phyloP scores from a whole-genome alignment of 2,329 filamentous ascomycete genomes.

The Fusarium floridanum region DNA sequence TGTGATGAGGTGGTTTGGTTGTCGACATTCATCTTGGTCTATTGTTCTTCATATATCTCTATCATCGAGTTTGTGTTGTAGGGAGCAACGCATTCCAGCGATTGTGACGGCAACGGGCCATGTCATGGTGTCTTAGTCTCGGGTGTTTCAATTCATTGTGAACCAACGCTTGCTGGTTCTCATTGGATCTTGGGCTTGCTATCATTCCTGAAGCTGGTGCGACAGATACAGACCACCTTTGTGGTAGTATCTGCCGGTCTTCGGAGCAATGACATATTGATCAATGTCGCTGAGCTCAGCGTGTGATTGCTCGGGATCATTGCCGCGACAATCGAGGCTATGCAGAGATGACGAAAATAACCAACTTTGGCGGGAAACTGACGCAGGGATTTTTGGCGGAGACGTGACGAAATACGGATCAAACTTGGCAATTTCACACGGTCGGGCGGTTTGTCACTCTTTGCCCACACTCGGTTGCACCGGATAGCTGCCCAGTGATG shows the following conservation, averaged over 20 bases:
- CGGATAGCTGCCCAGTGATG: conserved; percentile 11
- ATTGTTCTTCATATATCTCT: conserved; percentile 37
- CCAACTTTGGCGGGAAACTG: conserved; percentile 4
- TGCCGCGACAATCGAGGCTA: conserved; percentile 12
- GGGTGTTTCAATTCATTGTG: conserved; percentile 5
- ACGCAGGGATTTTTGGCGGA: conserved; percentile 22
- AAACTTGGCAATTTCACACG: conserved; percentile 8
- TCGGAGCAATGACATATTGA: conserved; percentile 10
- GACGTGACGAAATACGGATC: conserved; percentile 23
- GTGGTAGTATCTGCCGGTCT: conserved; percentile 3
- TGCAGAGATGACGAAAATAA: conserved; percentile 21
- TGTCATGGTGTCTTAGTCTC: conserved; percentile 40
- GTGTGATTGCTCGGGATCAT: conserved; percentile 10
- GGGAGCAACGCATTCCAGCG: conserved; percentile 53
- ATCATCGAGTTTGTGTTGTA: conserved; percentile 34
- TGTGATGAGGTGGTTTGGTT: conserved; percentile 2
- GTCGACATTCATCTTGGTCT: background rate
- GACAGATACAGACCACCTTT: background rate
- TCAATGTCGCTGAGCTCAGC: conserved; percentile 19
- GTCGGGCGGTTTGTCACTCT: conserved; percentile 12
- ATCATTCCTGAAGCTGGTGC: conserved; percentile 33
- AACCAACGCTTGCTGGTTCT: conserved; percentile 36
- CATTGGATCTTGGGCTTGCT: conserved; percentile 1
- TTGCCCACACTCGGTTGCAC: conserved; percentile 20
- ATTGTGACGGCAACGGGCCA: conserved; percentile 36